Percentiles rank a stretch among this genome's conserved stretches.
These are phyloP conservation scores for Claviceps spartinae DNA, from an alignment of 2,329 filamentous ascomycete genomes.

Conservation along the genomic window DNA sequence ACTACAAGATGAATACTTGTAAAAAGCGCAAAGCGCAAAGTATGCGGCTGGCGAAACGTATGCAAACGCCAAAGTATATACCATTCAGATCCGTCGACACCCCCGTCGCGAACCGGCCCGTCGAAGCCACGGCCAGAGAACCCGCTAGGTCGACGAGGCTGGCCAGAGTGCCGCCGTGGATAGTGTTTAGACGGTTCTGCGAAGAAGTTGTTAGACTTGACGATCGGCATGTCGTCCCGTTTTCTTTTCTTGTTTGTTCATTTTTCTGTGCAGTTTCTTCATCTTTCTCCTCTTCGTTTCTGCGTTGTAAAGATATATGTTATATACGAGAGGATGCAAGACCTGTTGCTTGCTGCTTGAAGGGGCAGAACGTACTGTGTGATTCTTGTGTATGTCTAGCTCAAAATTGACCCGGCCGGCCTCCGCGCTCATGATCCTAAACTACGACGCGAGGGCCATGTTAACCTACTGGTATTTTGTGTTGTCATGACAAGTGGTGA, in stretches of 20 bases:
- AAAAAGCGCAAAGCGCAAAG: too few relatives aligned
- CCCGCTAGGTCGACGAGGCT: constrained; percentile 58
- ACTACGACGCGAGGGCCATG: constrained; percentile 26
- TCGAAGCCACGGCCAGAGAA: constrained; percentile 51
- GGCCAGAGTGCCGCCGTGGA: constrained; percentile 69
- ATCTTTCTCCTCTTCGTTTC: background rate
- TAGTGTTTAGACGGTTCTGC: constrained; percentile 61
- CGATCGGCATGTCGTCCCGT: too few relatives aligned
- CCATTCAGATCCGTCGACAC: constrained; percentile 54
- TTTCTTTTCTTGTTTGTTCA: background rate
- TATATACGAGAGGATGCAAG: too few relatives aligned
- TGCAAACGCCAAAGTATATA: constrained; percentile 13
- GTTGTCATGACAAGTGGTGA: too few relatives aligned
- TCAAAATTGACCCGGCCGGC: constrained; percentile 63
- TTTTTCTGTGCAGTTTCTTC: background rate
- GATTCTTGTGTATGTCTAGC: constrained; percentile 58
- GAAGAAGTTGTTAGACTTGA: too few relatives aligned
- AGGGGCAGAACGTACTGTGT: constrained; percentile 42
- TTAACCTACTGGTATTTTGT: background rate
- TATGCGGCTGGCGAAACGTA: background rate
- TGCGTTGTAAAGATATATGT: too few relatives aligned
- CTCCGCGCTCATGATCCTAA: constrained; percentile 50
- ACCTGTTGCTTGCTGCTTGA: too few relatives aligned
- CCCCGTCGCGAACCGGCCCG: constrained; percentile 47
- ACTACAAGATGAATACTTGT: too few relatives aligned